Conservation (phyloP, 805 yeast species). For the Candida mattraensis region DNA sequence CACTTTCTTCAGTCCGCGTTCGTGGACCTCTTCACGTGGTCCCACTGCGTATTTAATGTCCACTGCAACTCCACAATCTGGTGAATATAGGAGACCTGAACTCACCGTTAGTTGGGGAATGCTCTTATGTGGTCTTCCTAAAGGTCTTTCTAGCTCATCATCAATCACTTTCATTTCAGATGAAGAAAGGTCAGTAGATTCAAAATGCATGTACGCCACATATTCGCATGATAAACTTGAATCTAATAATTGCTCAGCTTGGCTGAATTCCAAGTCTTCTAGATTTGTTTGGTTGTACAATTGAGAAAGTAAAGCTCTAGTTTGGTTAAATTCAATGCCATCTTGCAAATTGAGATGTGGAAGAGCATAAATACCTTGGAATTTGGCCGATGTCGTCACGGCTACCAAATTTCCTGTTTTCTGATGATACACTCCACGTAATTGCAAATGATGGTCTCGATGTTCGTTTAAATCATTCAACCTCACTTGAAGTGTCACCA, state of each 20-base stretch:
- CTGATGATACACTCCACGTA: conserved; percentile 67
- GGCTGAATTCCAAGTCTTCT: conserved; percentile 39
- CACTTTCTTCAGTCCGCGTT: conserved; percentile 38
- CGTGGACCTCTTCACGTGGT: conserved; percentile 51
- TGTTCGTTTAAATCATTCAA: conserved; percentile 47
- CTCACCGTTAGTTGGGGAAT: conserved; percentile 58
- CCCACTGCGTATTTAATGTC: conserved; percentile 46
- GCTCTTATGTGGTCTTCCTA: conserved; percentile 70
- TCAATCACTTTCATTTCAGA: conserved; percentile 64
- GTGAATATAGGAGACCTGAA: conserved; percentile 71
- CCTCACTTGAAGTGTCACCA: conserved; percentile 32
- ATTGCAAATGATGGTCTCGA: conserved; percentile 47
- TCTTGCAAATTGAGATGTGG: conserved; percentile 51
- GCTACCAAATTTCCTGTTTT: conserved; percentile 62
- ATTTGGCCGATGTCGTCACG: conserved; percentile 61
- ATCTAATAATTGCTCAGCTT: conserved; percentile 37
- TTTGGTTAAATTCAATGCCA: conserved; percentile 41
- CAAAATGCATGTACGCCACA: conserved; percentile 64
- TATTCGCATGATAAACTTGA: conserved; percentile 60
- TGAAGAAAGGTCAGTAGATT: conserved; percentile 53
- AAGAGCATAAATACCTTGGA: conserved; percentile 58
- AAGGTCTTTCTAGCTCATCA: conserved; percentile 66
- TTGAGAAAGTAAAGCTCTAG: conserved; percentile 45
- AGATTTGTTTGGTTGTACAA: conserved; percentile 42
- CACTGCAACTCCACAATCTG: conserved; percentile 77